phyloP scores from a whole-genome alignment of 805 yeast species.

The Scheffersomyces coipomensis region DNA sequence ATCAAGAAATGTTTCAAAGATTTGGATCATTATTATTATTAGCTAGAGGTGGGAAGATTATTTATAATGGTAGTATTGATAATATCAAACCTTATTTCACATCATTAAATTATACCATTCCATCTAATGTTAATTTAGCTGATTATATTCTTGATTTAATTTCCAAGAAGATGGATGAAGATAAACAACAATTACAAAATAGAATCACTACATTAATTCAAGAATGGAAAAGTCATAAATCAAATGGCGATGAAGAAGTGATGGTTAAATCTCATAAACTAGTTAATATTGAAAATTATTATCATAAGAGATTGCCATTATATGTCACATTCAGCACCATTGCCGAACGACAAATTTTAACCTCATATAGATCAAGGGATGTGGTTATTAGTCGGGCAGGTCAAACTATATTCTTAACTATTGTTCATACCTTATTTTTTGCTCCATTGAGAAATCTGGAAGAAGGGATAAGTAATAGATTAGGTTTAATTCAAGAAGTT shows the following conservation, averaged over 20 bases:
- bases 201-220: conserved; percentile 25
- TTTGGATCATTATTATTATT: conserved; percentile 74
- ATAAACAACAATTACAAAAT: conserved; percentile 13
- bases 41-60: conserved; percentile 70
- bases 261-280: neutral
- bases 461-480: conserved; percentile 60
- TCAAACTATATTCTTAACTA: conserved; percentile 63
- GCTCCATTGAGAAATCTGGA: conserved; percentile 34
- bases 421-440: conserved; percentile 66
- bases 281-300: conserved; percentile 45
- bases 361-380: conserved; percentile 43
- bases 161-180: conserved; percentile 40
- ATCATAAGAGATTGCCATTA: conserved; percentile 21
- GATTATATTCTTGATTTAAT: conserved; percentile 72
- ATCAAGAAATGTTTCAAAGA: conserved; percentile 57
- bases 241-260: conserved; percentile 14
- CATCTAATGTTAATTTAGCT: conserved; percentile 64
- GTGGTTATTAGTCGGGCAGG: conserved; percentile 61
- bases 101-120: conserved; percentile 53
- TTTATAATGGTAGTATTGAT: conserved; percentile 59
- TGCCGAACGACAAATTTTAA: conserved; percentile 30
- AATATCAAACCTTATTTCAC: conserved; percentile 49
- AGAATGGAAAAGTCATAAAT: conserved; percentile 19
- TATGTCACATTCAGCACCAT: conserved; percentile 27
- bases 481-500: conserved; percentile 76